Evolutionary conservation across 139 green algal genomes (phyloP).

Genomic region (Chlorella sp.): DNA sequence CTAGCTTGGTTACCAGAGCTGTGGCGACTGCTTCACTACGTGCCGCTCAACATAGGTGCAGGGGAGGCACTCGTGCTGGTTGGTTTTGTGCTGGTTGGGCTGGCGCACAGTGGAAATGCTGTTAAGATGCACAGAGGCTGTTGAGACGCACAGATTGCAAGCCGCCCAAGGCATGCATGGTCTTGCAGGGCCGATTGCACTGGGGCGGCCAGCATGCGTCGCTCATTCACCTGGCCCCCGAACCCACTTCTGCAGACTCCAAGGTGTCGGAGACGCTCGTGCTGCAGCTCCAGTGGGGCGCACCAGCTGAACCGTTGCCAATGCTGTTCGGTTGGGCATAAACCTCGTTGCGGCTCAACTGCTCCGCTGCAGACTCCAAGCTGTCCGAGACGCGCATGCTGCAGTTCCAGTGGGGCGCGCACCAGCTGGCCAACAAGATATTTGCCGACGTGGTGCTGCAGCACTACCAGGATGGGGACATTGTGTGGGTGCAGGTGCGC

Average conservation of each 20-base stretch:
- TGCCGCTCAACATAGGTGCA: conserved; percentile 85
- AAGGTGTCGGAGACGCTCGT: neutral
- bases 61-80: neutral
- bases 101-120: too few relatives aligned
- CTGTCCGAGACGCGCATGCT: conserved; percentile 87
- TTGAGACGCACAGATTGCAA: too few relatives aligned
- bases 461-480: conserved; percentile 81
- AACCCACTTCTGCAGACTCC: neutral
- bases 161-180: too few relatives aligned
- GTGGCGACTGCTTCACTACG: conserved; percentile 99
- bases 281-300: neutral
- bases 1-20: too few relatives aligned
- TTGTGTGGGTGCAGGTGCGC: conserved; percentile 76
- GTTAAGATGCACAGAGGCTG: too few relatives aligned
- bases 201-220: too few relatives aligned
- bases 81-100: neutral
- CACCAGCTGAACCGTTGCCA: neutral
- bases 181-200: too few relatives aligned
- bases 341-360: too few relatives aligned
- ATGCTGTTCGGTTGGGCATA: too few relatives aligned
- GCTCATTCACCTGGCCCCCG: too few relatives aligned
- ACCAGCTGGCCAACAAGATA: conserved; percentile 73
- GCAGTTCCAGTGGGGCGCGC: conserved; percentile 90
- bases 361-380: conserved; percentile 48
- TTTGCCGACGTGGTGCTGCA: conserved; percentile 84